These are phyloP conservation scores for Rhizopus sp. DNA, from an alignment of 371 early-diverging fungal species.

Conservation along the genomic window DNA sequence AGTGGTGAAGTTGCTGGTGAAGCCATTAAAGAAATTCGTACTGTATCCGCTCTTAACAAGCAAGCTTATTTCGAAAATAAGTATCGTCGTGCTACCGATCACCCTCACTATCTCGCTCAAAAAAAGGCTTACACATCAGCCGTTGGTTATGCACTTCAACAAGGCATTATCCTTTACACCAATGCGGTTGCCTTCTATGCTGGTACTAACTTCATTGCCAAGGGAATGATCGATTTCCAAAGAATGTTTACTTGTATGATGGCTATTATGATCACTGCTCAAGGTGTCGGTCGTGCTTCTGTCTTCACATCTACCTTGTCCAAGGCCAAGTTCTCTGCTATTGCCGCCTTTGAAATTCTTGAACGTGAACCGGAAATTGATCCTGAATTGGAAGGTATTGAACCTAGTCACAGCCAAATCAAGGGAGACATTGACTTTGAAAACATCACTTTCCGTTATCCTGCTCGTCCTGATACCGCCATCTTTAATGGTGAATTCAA, in stretches of 20 bases:
- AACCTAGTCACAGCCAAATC: constrained; percentile 35
- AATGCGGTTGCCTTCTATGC: constrained; percentile 63
- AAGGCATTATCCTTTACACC: constrained; percentile 63
- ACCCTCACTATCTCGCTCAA: constrained; percentile 65
- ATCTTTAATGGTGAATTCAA: constrained; percentile 77
- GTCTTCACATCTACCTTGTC: constrained; percentile 60
- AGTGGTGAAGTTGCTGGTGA: constrained; percentile 81
- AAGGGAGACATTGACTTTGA: constrained; percentile 58
- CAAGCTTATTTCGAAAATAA: constrained; percentile 66
- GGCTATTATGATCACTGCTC: constrained; percentile 68
- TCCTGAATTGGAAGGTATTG: constrained; percentile 61
- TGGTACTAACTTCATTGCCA: constrained; percentile 49
- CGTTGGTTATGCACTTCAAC: constrained; percentile 69
- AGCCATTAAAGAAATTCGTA: constrained; percentile 85
- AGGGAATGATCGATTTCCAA: constrained; percentile 32
- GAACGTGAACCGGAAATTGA: constrained; percentile 75
- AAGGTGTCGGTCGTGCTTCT: constrained; percentile 61
- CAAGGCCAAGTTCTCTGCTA: constrained; percentile 84
- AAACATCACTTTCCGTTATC: constrained; percentile 78
- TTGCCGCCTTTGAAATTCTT: constrained; percentile 69
- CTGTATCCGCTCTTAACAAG: constrained; percentile 80
- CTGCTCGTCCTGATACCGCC: constrained; percentile 73
- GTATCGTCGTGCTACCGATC: constrained; percentile 58
- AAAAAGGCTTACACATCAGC: constrained; percentile 57
- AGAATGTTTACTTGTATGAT: constrained; percentile 67